Evolutionary conservation across 2,329 filamentous ascomycete genomes (phyloP).

Genomic region (Talaromyces marneffei): DNA sequence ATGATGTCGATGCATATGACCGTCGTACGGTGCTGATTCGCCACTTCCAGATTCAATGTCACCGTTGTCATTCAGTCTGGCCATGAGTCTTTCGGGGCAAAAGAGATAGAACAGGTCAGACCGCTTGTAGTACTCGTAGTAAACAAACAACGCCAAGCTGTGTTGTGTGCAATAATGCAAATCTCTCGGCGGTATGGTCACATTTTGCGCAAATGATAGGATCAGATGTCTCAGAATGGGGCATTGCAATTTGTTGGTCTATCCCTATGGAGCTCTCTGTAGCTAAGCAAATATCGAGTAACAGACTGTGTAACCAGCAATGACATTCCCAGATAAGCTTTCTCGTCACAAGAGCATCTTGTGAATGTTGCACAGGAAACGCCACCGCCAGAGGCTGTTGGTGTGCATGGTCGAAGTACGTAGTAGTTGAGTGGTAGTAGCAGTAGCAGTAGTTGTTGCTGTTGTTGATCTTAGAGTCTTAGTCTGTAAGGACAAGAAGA

Average conservation of each 20-base stretch:
- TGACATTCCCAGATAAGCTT: neutral
- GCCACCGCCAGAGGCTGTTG: neutral
- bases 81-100: neutral
- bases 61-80: neutral
- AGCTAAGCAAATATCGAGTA: neutral
- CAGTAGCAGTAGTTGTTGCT: too few species aligned
- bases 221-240: neutral
- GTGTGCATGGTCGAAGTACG: neutral
- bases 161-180: neutral
- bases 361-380: neutral
- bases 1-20: neutral
- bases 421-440: too few species aligned
- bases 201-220: constrained; percentile 2
- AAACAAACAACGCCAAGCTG: neutral
- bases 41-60: neutral
- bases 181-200: constrained; percentile 4
- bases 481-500: too few species aligned
- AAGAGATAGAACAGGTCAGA: neutral
- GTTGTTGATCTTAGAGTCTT: neutral
- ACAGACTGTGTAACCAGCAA: neutral
- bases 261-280: neutral
- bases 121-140: neutral
- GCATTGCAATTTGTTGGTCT: neutral
- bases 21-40: neutral
- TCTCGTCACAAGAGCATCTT: neutral